These are phyloP conservation scores for Coemansia sp. DNA, from an alignment of 192 early-diverging fungal genomes.

Conservation along the genomic window DNA sequence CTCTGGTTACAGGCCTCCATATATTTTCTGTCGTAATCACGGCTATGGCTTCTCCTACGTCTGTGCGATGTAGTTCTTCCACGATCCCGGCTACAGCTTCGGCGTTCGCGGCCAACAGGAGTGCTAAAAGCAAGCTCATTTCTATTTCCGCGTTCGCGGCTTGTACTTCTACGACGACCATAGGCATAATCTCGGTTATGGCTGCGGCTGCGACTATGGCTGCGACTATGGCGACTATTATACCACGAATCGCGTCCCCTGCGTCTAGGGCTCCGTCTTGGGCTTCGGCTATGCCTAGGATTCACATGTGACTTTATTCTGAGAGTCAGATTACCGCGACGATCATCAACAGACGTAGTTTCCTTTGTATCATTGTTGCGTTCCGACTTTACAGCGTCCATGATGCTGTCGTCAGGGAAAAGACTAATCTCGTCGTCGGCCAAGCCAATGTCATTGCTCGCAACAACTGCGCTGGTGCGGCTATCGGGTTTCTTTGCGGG, in stretches of 20 bases:
- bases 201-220: background rate
- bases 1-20: background rate
- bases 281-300: background rate
- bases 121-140: background rate
- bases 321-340: background rate
- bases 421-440: background rate
- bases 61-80: background rate
- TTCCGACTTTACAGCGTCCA: background rate
- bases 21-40: background rate
- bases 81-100: no score
- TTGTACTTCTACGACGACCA: constrained; percentile 1
- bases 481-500: background rate
- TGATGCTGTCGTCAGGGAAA: constrained; percentile 6
- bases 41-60: background rate
- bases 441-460: background rate
- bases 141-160: background rate
- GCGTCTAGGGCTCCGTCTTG: background rate
- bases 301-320: background rate
- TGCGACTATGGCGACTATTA: background rate
- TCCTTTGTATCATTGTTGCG: background rate
- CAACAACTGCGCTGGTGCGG: background rate
- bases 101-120: background rate
- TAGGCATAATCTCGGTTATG: background rate
- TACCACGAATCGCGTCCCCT: background rate
- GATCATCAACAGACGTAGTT: background rate